Conservation (phyloP, 352 stramenopile genomes). For the Phytopythium chamaehyphon region DNA sequence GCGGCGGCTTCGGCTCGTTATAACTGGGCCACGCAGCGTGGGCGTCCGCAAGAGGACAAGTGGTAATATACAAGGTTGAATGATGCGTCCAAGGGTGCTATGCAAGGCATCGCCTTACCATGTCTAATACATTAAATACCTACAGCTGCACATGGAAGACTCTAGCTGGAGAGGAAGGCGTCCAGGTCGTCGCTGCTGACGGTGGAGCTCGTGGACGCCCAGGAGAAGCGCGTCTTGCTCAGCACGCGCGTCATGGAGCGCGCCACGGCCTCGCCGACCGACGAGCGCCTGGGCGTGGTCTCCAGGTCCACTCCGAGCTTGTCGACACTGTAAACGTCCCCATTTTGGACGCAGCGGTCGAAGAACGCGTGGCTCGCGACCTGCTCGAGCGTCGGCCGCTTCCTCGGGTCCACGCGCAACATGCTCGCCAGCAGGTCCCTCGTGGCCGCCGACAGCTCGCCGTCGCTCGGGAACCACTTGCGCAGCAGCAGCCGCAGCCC, state of each 20-base stretch:
- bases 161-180: neutral
- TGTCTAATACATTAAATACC: neutral
- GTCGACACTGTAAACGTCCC: neutral
- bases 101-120: too few species aligned
- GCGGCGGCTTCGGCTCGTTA: neutral
- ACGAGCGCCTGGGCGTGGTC: neutral
- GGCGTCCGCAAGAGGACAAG: neutral
- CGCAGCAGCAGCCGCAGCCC: constrained; percentile 41
- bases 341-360: neutral
- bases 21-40: neutral
- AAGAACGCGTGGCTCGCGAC: constrained; percentile 35
- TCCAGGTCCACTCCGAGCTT: neutral
- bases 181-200: constrained; percentile 5
- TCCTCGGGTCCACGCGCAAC: constrained; percentile 23
- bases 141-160: neutral
- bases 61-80: neutral
- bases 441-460: constrained; percentile 14
- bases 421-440: constrained; percentile 26
- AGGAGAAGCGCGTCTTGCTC: constrained; percentile 6
- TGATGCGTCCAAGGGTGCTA: too few species aligned
- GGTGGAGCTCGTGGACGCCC: constrained; percentile 6
- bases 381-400: constrained; percentile 34
- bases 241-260: constrained; percentile 1
- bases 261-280: neutral
- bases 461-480: constrained; percentile 29